Conservation (phyloP, 2,329 filamentous ascomycete genomes). For the Aspergillus sp. region DNA sequence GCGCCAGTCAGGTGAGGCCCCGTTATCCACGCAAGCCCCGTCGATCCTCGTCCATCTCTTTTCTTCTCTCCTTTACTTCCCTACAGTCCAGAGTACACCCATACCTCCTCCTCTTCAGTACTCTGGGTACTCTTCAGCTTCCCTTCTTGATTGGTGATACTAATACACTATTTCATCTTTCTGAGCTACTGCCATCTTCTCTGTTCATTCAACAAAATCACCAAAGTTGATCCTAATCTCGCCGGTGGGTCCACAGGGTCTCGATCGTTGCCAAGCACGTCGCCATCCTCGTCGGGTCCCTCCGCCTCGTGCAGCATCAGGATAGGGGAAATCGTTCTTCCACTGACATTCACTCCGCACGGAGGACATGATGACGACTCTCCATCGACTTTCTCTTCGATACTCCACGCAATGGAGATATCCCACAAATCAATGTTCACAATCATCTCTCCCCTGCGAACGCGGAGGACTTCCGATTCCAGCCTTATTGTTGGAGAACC, state of each 20-base stretch:
- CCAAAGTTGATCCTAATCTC: constrained; percentile 10
- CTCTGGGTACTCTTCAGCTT: neutral
- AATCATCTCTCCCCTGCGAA: too few species aligned
- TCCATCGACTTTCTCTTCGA: too few species aligned
- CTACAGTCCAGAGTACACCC: neutral
- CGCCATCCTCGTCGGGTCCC: neutral
- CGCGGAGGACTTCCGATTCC: too few species aligned
- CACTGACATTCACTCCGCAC: neutral
- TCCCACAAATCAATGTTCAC: too few species aligned
- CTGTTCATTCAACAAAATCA: too few species aligned
- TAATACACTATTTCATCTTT: too few species aligned
- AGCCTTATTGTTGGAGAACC: too few species aligned
- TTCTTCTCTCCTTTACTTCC: neutral
- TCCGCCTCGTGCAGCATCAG: neutral
- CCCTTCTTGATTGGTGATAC: too few species aligned
- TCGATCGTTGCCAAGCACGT: constrained; percentile 18
- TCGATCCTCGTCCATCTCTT: constrained; percentile 15
- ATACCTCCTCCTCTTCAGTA: neutral
- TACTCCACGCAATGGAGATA: too few species aligned
- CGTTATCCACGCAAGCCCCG: constrained; percentile 26
- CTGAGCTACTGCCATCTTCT: too few species aligned
- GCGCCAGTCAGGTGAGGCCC: constrained; percentile 15
- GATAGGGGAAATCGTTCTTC: neutral
- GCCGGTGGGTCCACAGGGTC: constrained; percentile 17
- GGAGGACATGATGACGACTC: too few species aligned